Percentiles rank a stretch among this genome's conserved stretches.
phyloP scores from a whole-genome alignment of 768 basidiomycete genomes.

The Strobilomyces dryophilus region DNA sequence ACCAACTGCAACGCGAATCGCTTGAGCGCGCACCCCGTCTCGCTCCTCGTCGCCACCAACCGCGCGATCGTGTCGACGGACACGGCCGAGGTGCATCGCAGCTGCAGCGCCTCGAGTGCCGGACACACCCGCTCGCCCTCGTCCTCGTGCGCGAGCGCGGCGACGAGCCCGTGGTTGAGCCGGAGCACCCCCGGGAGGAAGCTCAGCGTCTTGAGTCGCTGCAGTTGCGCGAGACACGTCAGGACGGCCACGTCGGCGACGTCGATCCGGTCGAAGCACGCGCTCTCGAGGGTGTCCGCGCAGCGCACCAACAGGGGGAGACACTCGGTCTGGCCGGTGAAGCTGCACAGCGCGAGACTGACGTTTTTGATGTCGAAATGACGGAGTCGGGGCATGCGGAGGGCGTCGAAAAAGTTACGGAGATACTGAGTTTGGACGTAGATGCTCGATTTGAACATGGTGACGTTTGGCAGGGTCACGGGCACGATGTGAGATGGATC shows the following conservation, averaged over 20 bases:
- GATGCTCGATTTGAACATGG: constrained; percentile 24
- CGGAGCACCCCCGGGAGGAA: constrained; percentile 27
- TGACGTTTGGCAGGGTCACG: constrained; percentile 26
- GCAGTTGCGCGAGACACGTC: constrained; percentile 20
- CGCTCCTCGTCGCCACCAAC: constrained; percentile 25
- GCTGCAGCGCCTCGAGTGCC: constrained; percentile 18
- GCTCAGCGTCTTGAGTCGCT: constrained; percentile 13
- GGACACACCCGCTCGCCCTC: constrained; percentile 18
- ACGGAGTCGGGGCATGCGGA: constrained; percentile 23
- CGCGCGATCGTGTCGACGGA: constrained; percentile 19
- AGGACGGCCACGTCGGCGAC: constrained; percentile 18
- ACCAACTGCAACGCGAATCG: constrained; percentile 25
- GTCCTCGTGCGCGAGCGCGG: constrained; percentile 14
- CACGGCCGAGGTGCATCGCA: constrained; percentile 24
- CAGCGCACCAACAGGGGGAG: constrained; percentile 25
- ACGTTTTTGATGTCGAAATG: constrained; percentile 27
- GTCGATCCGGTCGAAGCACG: constrained; percentile 22
- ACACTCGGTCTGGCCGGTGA: constrained; percentile 24
- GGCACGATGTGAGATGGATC: constrained; percentile 12
- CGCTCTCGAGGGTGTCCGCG: constrained; percentile 26
- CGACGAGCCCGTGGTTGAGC: constrained; percentile 29
- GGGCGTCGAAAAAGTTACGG: constrained; percentile 21
- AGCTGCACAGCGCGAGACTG: constrained; percentile 26
- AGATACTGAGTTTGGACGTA: constrained; percentile 28
- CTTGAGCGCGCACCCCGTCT: constrained; percentile 8